These are phyloP conservation scores for Carallia pectinifolia DNA, from an alignment of 345 rosid genomes.

Conservation along the genomic window DNA sequence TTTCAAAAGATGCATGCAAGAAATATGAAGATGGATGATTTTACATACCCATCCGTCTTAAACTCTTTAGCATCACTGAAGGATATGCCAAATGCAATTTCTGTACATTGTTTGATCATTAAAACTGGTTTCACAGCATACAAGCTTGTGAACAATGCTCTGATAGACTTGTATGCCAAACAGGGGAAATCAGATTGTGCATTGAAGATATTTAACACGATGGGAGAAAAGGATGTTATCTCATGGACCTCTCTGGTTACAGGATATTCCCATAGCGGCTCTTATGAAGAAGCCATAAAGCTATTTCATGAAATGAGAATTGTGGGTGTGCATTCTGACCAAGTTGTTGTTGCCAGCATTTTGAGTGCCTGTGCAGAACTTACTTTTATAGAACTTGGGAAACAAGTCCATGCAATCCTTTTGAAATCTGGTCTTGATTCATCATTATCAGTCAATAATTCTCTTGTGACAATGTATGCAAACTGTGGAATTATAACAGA, in stretches of 20 bases:
- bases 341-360: constrained; percentile 57
- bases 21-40: constrained; percentile 58
- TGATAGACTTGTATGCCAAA: constrained; percentile 88
- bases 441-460: constrained; percentile 65
- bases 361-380: constrained; percentile 75
- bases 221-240: constrained; percentile 68
- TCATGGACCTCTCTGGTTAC: constrained; percentile 94
- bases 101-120: constrained; percentile 66
- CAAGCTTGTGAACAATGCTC: constrained; percentile 73
- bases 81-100: constrained; percentile 41
- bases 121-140: constrained; percentile 68
- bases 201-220: constrained; percentile 51
- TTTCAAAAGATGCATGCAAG: constrained; percentile 61
- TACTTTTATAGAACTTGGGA: constrained; percentile 70
- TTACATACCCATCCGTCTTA: constrained; percentile 63
- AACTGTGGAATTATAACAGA: constrained; percentile 73
- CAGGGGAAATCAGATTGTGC: constrained; percentile 56
- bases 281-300: constrained; percentile 60
- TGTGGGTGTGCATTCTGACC: constrained; percentile 56
- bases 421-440: constrained; percentile 56
- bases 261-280: constrained; percentile 60
- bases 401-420: constrained; percentile 67
- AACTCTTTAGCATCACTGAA: constrained; percentile 59
- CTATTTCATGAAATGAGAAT: constrained; percentile 61
- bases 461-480: constrained; percentile 81